Percentiles rank a stretch among this genome's conserved stretches.
Evolutionary conservation across 2,329 filamentous ascomycete genomes (phyloP).

Genomic region (Plenodomus biglobosus): DNA sequence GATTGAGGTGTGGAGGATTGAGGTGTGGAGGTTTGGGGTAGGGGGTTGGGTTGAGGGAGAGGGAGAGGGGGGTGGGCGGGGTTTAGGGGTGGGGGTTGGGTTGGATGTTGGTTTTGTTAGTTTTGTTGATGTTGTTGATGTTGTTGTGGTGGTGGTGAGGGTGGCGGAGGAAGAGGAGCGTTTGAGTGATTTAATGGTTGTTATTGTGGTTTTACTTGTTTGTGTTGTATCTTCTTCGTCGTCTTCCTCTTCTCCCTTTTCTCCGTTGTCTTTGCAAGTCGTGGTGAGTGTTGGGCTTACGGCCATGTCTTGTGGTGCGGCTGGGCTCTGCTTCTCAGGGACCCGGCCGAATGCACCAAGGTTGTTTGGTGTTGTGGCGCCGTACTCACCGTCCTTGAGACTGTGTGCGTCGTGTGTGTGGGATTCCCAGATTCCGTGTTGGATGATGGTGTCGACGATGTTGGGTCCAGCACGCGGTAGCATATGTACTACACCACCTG

Average conservation of each 20-base stretch:
- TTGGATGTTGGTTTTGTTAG: not conserved
- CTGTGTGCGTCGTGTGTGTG: not conserved
- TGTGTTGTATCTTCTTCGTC: not conserved
- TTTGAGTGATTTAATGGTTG: not conserved
- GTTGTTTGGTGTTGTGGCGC: too few species aligned
- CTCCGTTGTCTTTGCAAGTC: too few species aligned
- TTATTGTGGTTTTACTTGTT: not conserved
- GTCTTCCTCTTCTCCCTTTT: not conserved
- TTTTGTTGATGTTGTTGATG: not conserved
- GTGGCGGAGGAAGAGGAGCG: not conserved
- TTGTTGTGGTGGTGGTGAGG: not conserved
- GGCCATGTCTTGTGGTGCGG: too few species aligned
- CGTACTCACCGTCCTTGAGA: not conserved
- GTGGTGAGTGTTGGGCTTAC: too few species aligned
- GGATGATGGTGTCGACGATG: not conserved
- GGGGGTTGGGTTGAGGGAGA: not conserved
- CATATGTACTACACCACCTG: not conserved
- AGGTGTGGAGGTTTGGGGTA: slow-evolving; percentile 5
- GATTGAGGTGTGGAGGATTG: slow-evolving; percentile 9
- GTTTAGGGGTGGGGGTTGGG: not conserved
- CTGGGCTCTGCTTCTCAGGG: too few species aligned
- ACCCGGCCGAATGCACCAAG: too few species aligned
- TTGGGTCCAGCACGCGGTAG: not conserved
- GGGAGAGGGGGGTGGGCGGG: not conserved
- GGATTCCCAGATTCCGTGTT: not conserved